A percentile compares a stretch with the other conserved stretches of the same genome.
phyloP scores from a whole-genome alignment of 1,284 basidiomycete genomes.

The Spongispora temasekensis region DNA sequence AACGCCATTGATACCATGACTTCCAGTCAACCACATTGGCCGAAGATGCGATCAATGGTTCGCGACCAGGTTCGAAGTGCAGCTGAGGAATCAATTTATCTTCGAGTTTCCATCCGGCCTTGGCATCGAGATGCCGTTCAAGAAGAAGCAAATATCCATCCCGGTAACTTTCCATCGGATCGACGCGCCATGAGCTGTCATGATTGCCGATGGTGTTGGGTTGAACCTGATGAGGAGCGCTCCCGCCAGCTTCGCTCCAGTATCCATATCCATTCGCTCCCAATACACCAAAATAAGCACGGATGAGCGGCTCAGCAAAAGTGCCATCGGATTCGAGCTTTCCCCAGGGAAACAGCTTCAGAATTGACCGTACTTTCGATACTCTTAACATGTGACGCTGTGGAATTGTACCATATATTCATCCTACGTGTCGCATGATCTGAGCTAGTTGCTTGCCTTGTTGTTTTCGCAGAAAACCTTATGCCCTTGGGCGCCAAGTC shows the following conservation, averaged over 20 bases:
- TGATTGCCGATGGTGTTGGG: slow-evolving; percentile 11
- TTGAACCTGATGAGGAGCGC: slow-evolving; percentile 31
- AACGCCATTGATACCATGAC: slow-evolving; percentile 43
- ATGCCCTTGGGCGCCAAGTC: slow-evolving; percentile 33
- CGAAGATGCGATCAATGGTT: slow-evolving; percentile 26
- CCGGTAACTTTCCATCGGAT: slow-evolving; percentile 23
- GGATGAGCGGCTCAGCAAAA: slow-evolving; percentile 35
- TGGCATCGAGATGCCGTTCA: slow-evolving; percentile 33
- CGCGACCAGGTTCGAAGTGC: slow-evolving; percentile 28
- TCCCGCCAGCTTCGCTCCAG: slow-evolving; percentile 40
- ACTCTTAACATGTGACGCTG: slow-evolving; percentile 41
- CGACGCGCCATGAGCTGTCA: slow-evolving; percentile 4
- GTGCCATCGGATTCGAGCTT: slow-evolving; percentile 43
- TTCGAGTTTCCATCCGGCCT: slow-evolving; percentile 42
- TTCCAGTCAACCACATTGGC: slow-evolving; percentile 38
- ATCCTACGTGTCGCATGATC: not conserved
- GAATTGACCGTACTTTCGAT: slow-evolving; percentile 31
- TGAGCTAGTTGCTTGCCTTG: slow-evolving; percentile 31
- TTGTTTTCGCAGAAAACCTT: slow-evolving; percentile 39
- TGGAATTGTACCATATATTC: not conserved
- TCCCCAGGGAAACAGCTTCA: slow-evolving; percentile 42
- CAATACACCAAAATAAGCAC: slow-evolving; percentile 42
- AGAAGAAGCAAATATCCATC: slow-evolving; percentile 38
- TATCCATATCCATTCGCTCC: slow-evolving; percentile 40
- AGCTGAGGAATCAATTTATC: slow-evolving; percentile 36